These are phyloP conservation scores for Amorphotheca resinae DNA, from an alignment of 495 filamentous ascomycete genomes.

Conservation along the genomic window DNA sequence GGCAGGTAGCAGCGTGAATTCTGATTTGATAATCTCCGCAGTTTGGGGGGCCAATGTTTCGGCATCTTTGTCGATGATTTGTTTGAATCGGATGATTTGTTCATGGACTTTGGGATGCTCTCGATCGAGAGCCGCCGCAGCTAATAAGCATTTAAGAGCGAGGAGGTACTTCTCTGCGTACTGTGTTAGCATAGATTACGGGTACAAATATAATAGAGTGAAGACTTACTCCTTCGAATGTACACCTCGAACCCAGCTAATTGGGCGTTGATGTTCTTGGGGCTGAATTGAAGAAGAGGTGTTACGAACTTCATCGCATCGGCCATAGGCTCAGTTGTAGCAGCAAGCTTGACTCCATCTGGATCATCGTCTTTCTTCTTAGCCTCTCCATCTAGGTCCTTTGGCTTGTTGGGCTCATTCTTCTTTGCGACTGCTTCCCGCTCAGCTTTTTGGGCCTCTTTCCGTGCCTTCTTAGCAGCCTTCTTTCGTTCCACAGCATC, in stretches of 20 bases:
- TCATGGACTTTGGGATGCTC: slow-evolving; percentile 67
- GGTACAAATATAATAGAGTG: not conserved
- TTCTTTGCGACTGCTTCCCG: slow-evolving; percentile 67
- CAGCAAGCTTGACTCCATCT: slow-evolving; percentile 58
- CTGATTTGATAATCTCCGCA: slow-evolving; percentile 50
- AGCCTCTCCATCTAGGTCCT: slow-evolving; percentile 32
- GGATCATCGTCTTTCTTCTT: slow-evolving; percentile 87
- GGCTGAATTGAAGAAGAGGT: slow-evolving; percentile 66
- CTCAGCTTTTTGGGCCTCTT: slow-evolving; percentile 76
- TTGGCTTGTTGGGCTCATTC: slow-evolving; percentile 54
- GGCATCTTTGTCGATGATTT: slow-evolving; percentile 43
- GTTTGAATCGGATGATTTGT: slow-evolving; percentile 57
- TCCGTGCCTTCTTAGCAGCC: slow-evolving; percentile 88
- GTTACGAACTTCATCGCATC: slow-evolving; percentile 80
- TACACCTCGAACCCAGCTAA: slow-evolving; percentile 82
- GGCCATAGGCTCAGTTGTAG: slow-evolving; percentile 69
- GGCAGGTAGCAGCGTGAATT: slow-evolving; percentile 48
- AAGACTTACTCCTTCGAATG: slow-evolving; percentile 56
- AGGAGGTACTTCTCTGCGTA: slow-evolving; percentile 64
- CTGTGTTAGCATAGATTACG: slow-evolving; percentile 18
- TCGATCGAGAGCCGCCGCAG: slow-evolving; percentile 53
- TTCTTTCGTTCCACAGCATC: slow-evolving; percentile 65
- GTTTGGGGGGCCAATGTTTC: slow-evolving; percentile 43
- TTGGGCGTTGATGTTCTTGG: slow-evolving; percentile 74
- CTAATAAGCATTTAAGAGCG: slow-evolving; percentile 73